These are phyloP conservation scores for Phytophthora niederhauseri DNA, from an alignment of 352 stramenopile genomes.

Conservation along the genomic window DNA sequence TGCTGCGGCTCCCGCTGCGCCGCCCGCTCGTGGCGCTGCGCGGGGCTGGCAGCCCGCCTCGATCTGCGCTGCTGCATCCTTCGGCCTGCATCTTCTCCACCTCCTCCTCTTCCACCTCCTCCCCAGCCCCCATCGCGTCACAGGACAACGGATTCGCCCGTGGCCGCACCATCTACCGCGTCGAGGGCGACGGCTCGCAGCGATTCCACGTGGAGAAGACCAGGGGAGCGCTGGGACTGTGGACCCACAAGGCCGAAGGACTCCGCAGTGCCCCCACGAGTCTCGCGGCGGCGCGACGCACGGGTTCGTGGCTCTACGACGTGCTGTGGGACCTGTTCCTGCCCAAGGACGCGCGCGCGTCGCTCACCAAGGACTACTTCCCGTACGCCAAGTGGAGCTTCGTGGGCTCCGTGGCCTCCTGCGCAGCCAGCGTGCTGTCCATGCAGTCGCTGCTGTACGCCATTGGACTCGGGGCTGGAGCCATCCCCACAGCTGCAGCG, in stretches of 20 bases:
- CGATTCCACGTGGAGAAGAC: slow-evolving; percentile 28
- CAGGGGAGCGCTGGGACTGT: slow-evolving; percentile 12
- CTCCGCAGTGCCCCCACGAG: slow-evolving; percentile 3
- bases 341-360: slow-evolving; percentile 86
- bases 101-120: slow-evolving; percentile 6
- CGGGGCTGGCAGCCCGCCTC: not conserved
- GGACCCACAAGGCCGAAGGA: slow-evolving; percentile 10
- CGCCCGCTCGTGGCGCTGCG: not conserved
- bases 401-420: slow-evolving; percentile 76
- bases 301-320: slow-evolving; percentile 45
- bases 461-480: slow-evolving; percentile 91
- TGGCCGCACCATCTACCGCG: slow-evolving; percentile 35
- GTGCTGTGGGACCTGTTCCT: slow-evolving; percentile 88
- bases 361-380: slow-evolving; percentile 87
- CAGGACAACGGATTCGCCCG: slow-evolving; percentile 38
- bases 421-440: slow-evolving; percentile 89
- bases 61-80: not conserved
- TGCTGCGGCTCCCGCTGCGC: slow-evolving; percentile 14
- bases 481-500: slow-evolving; percentile 89
- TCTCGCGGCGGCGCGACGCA: slow-evolving; percentile 28
- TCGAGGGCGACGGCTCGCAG: slow-evolving; percentile 7
- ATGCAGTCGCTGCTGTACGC: slow-evolving; percentile 95
- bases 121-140: slow-evolving; percentile 16
- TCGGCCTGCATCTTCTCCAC: slow-evolving; percentile 14
- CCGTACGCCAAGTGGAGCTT: slow-evolving; percentile 91